Evolutionary conservation across 768 basidiomycete genomes (phyloP).

Genomic region (Boletus edulis): DNA sequence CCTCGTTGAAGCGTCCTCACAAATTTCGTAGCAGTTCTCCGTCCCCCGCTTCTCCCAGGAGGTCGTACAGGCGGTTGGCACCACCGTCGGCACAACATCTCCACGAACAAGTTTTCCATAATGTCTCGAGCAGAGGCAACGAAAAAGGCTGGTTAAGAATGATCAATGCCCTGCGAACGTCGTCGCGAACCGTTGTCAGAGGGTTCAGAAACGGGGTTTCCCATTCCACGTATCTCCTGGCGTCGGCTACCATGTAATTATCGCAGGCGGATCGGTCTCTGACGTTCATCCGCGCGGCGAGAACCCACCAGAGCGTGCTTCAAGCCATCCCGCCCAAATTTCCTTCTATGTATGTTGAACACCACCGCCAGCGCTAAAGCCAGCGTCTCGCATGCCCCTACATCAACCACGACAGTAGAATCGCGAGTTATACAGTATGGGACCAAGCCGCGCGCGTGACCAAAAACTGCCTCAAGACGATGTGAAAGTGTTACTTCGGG

Average conservation of each 20-base stretch:
- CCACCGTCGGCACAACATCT: conserved; percentile 84
- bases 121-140: conserved; percentile 50
- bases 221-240: conserved; percentile 19
- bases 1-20: conserved; percentile 6
- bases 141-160: conserved; percentile 92
- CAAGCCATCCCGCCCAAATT: conserved; percentile 2
- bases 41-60: conserved; percentile 17
- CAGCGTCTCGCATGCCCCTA: conserved; percentile 7
- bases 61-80: conserved; percentile 79
- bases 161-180: conserved; percentile 55
- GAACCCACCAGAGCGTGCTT: too few relatives aligned
- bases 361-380: not conserved
- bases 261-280: not conserved
- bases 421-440: conserved; percentile 18
- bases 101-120: conserved; percentile 57
- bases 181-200: not conserved
- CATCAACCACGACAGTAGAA: conserved; percentile 1
- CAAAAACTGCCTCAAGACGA: conserved; percentile 21
- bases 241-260: conserved; percentile 2
- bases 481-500: conserved; percentile 13
- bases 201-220: conserved; percentile 25
- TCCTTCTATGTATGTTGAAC: conserved; percentile 18
- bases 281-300: too few relatives aligned
- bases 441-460: conserved; percentile 19
- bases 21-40: conserved; percentile 7